These are phyloP conservation scores for Collariella sp. DNA, from an alignment of 495 filamentous ascomycete genomes.

Conservation along the genomic window DNA sequence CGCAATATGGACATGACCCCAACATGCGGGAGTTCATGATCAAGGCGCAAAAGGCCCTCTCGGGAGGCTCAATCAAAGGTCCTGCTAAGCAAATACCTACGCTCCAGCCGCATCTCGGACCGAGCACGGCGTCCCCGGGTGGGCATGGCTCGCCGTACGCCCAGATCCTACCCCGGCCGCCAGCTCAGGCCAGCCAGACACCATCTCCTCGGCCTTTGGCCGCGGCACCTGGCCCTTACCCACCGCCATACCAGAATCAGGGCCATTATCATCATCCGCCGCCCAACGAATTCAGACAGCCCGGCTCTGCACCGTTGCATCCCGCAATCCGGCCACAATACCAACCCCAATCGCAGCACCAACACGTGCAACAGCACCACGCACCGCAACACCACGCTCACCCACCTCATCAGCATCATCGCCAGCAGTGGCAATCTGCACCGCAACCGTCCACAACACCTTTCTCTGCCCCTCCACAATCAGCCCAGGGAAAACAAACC, in stretches of 20 bases:
- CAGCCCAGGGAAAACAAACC: background rate
- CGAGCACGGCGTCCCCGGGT: background rate
- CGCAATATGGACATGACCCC: conserved; percentile 47
- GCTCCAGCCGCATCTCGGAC: conserved; percentile 11
- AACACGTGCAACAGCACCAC: conserved; percentile 22
- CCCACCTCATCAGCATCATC: conserved; percentile 1
- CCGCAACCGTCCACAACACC: conserved; percentile 4
- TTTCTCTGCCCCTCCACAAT: background rate
- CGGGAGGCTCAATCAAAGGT: conserved; percentile 15
- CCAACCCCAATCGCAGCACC: conserved; percentile 28
- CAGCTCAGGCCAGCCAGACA: background rate
- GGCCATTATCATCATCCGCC: conserved; percentile 6
- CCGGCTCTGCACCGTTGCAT: conserved; percentile 27
- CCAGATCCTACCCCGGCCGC: conserved; percentile 11
- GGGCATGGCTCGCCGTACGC: conserved; percentile 15
- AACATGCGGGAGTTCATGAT: conserved; percentile 39
- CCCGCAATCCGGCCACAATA: conserved; percentile 41
- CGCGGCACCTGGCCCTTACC: background rate
- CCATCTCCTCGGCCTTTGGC: background rate
- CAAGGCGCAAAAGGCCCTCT: conserved; percentile 32
- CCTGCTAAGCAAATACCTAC: conserved; percentile 15
- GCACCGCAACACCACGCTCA: conserved; percentile 20
- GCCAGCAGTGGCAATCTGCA: conserved; percentile 16
- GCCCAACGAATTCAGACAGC: conserved; percentile 11
- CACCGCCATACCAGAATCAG: conserved; percentile 4